phyloP scores from a whole-genome alignment of 768 basidiomycete genomes.

The Pisolithus microcarpus region DNA sequence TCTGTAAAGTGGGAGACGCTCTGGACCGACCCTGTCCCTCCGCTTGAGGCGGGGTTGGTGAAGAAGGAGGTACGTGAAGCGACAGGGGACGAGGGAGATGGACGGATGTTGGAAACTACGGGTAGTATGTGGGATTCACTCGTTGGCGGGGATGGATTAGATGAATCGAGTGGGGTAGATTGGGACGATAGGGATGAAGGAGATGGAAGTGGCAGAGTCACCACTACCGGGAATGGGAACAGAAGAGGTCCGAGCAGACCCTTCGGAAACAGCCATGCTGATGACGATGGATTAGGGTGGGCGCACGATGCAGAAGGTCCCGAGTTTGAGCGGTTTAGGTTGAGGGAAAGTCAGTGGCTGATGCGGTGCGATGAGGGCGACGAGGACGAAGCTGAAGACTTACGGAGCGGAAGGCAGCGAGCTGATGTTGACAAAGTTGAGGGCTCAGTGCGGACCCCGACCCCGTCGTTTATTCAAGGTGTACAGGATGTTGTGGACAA shows the following conservation, averaged over 20 bases:
- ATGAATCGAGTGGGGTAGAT: neutral
- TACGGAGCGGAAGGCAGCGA: neutral
- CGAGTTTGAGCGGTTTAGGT: conserved; percentile 20
- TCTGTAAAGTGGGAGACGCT: conserved; percentile 53
- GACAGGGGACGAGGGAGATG: conserved; percentile 8
- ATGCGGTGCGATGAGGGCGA: conserved; percentile 15
- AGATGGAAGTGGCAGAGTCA: neutral
- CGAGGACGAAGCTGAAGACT: conserved; percentile 8
- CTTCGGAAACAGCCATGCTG: neutral
- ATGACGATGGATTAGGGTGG: conserved; percentile 46
- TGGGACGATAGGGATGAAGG: neutral
- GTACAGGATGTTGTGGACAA: too few relatives aligned
- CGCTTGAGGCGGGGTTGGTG: conserved; percentile 50
- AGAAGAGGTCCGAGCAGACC: neutral
- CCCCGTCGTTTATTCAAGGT: too few relatives aligned
- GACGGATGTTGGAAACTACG: conserved; percentile 43
- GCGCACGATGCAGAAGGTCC: conserved; percentile 39
- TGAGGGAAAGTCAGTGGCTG: conserved; percentile 7
- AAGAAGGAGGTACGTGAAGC: conserved; percentile 32
- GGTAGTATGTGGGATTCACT: conserved; percentile 49
- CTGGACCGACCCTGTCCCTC: conserved; percentile 59
- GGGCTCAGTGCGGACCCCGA: neutral
- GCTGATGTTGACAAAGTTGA: neutral
- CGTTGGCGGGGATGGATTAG: conserved; percentile 21
- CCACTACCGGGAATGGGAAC: conserved; percentile 4